Conservation (phyloP, 2,329 filamentous ascomycete genomes). For the Trichoderma harzianum region DNA sequence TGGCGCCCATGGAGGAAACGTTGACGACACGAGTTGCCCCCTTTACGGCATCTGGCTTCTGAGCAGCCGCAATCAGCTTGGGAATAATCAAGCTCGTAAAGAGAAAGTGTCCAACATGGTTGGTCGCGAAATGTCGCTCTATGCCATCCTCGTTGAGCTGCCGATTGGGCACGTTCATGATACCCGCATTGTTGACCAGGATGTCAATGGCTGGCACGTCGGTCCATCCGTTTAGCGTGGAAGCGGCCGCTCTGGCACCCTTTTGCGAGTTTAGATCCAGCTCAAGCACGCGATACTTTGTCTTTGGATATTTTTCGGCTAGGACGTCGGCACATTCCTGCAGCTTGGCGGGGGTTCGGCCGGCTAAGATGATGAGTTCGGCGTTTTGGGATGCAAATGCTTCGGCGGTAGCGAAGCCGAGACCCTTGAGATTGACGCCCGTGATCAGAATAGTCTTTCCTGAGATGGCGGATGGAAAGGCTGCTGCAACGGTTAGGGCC, state of each 20-base stretch:
- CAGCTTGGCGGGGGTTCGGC: conserved; percentile 10
- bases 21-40: conserved; percentile 9
- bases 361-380: conserved; percentile 7
- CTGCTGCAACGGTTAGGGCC: not conserved
- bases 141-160: conserved; percentile 7
- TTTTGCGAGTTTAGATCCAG: not conserved
- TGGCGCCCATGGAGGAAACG: not conserved
- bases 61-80: not conserved
- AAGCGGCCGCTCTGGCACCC: not conserved
- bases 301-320: not conserved
- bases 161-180: not conserved
- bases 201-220: conserved; percentile 5
- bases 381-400: conserved; percentile 10
- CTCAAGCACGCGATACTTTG: not conserved
- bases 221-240: not conserved
- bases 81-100: not conserved
- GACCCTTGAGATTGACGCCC: conserved; percentile 12
- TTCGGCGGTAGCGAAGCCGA: conserved; percentile 14
- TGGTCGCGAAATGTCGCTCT: conserved; percentile 7
- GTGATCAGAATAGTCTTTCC: conserved; percentile 6
- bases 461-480: not conserved
- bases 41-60: not conserved
- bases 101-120: conserved; percentile 8
- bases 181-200: conserved; percentile 12
- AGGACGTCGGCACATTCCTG: conserved; percentile 3